phyloP scores from a whole-genome alignment of 164 flowering plant genomes.

The Macadamia integrifolia region DNA sequence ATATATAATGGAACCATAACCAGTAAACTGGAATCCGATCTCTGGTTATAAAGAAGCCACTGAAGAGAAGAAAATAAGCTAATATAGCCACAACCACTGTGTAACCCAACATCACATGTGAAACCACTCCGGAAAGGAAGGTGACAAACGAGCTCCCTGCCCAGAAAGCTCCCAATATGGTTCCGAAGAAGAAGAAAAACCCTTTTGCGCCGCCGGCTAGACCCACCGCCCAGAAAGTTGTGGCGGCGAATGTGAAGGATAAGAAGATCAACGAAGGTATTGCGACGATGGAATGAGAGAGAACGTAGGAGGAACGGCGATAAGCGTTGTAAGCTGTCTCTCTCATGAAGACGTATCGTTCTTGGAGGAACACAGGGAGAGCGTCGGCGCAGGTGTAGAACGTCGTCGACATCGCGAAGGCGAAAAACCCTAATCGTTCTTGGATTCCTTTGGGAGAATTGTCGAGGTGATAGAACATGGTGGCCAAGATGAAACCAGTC shows the following conservation, averaged over 20 bases:
- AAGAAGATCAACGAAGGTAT: constrained; percentile 62
- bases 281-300: constrained; percentile 59
- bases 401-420: constrained; percentile 95
- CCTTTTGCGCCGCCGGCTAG: constrained; percentile 69
- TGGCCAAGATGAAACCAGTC: constrained; percentile 81
- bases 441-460: constrained; percentile 79
- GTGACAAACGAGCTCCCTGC: constrained; percentile 93
- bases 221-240: constrained; percentile 73
- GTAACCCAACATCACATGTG: constrained; percentile 82
- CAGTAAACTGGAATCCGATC: constrained; percentile 79
- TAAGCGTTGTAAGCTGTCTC: constrained; percentile 95
- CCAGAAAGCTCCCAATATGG: constrained; percentile 74
- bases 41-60: constrained; percentile 81
- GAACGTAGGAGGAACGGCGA: constrained; percentile 81
- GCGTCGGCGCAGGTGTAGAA: constrained; percentile 97
- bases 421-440: constrained; percentile 86
- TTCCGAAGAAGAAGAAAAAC: constrained; percentile 60
- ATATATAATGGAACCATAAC: constrained; percentile 93
- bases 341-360: constrained; percentile 89
- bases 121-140: constrained; percentile 75
- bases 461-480: constrained; percentile 78
- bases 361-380: constrained; percentile 82
- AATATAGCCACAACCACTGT: constrained; percentile 70
- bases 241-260: constrained; percentile 55
- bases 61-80: constrained; percentile 83